phyloP scores from a whole-genome alignment of 2,329 filamentous ascomycete genomes.

The Pseudocercospora eumusae region DNA sequence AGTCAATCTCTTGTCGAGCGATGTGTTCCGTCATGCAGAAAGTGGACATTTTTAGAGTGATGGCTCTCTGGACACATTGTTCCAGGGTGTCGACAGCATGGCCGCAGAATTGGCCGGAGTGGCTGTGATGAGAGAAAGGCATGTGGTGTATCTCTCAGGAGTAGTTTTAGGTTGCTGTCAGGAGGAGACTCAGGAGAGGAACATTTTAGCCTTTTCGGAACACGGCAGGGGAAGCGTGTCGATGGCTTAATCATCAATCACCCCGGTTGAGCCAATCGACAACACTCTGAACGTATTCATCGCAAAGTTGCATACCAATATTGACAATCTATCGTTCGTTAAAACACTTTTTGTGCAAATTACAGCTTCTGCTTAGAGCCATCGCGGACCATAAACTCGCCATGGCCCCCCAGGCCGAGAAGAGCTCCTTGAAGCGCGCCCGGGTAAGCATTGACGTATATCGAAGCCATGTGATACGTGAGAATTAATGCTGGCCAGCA shows the following conservation, averaged over 20 bases:
- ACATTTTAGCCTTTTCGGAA: background rate
- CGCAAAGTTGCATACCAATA: background rate
- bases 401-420: constrained; percentile 54
- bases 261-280: constrained; percentile 1
- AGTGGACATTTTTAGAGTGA: constrained; percentile 73
- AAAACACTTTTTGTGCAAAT: background rate
- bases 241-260: background rate
- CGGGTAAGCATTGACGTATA: constrained; percentile 59
- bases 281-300: background rate
- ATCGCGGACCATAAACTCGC: background rate
- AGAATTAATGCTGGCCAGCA: constrained; percentile 43
- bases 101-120: constrained; percentile 95
- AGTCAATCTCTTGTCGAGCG: constrained; percentile 74
- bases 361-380: background rate
- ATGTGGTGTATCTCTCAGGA: constrained; percentile 51
- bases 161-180: constrained; percentile 5
- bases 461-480: background rate
- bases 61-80: constrained; percentile 76
- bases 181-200: too few relatives aligned
- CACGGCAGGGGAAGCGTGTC: background rate
- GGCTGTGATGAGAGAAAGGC: constrained; percentile 97
- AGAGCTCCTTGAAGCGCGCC: constrained; percentile 81
- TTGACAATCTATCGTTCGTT: background rate
- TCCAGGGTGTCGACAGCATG: constrained; percentile 87
- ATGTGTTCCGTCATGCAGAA: constrained; percentile 95